Evolutionary conservation across 371 early-diverging fungal genomes (phyloP), one percentile per base, ranked within the genome.

Genomic region (Mucor lusitanicus): DNA sequence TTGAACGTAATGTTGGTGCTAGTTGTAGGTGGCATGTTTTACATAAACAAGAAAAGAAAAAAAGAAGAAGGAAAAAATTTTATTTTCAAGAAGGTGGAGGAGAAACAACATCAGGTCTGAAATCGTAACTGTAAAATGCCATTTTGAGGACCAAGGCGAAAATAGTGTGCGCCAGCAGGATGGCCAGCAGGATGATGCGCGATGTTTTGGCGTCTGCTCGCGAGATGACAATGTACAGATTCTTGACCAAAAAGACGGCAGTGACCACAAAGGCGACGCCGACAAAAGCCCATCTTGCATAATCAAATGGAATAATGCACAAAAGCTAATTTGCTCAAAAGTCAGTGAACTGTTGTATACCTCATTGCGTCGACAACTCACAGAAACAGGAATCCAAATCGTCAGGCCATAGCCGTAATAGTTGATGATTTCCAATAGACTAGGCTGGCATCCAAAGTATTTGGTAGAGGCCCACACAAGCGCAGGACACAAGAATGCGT

Each of bases 371-470:
- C n/a, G n/a, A n/a, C n/a, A n/a, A 63, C 46, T 88, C 74, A 95
- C 92, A 19, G 97, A 91, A 21, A 95, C 91, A 3, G 96, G 96
- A 56, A 98, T 86, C 97, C 97, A 98, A 39, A 94, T 79, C 0
- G 94, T 84, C 78, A 96, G 76, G 3, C 91, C 90, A 69, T 98
- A 98, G n/a, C 97, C 98, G 77, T 95, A 96, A 27, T 96, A 82
- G 70, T 90, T 87, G 28, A 94, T 59, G 60, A 94, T 87, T 68
- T 96, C 95, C 46, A 98, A 76, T 21, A 97, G 76, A 25, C 86
- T 86, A 21, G 93, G 91, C 42, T 87, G 87, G 72, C 91, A 90
- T 13, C 91, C 90, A 85, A 88, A 95, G 70, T 95, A 98, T 67
- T 91, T 92, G 40, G 92, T 89, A 0, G 94, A 78, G 3, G 83